Evolutionary conservation across 1,139 yeast genomes (phyloP).

Genomic region (Wickerhamomyces sp.): DNA sequence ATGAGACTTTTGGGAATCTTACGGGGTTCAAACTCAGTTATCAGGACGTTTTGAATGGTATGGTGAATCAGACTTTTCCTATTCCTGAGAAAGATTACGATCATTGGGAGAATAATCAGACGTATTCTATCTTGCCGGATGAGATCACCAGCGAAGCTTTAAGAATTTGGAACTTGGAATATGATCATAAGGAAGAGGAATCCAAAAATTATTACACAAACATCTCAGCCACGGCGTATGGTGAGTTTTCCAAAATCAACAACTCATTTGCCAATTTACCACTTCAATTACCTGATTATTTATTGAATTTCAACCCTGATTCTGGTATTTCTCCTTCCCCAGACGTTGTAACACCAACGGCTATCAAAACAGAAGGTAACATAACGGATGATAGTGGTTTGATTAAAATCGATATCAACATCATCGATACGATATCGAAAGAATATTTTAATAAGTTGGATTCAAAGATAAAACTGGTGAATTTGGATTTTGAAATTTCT

Average conservation of each 20-base stretch:
- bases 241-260: slow-evolving; percentile 33
- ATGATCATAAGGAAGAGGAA: slow-evolving; percentile 11
- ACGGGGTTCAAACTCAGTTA: slow-evolving; percentile 70
- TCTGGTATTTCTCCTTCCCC: slow-evolving; percentile 21
- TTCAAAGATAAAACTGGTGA: slow-evolving; percentile 27
- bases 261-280: slow-evolving; percentile 22
- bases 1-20: slow-evolving; percentile 59
- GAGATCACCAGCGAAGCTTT: slow-evolving; percentile 42
- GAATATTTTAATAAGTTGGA: slow-evolving; percentile 26
- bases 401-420: slow-evolving; percentile 22
- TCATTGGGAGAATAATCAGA: slow-evolving; percentile 51
- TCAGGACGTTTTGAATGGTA: slow-evolving; percentile 43
- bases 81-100: slow-evolving; percentile 37
- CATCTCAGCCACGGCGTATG: slow-evolving; percentile 45
- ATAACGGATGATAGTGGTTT: slow-evolving; percentile 25
- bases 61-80: slow-evolving; percentile 51
- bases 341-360: slow-evolving; percentile 6
- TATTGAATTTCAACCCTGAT: slow-evolving; percentile 30
- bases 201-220: slow-evolving; percentile 38
- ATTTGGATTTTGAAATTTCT: slow-evolving; percentile 25
- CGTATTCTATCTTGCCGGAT: slow-evolving; percentile 58
- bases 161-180: slow-evolving; percentile 44
- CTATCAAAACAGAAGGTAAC: slow-evolving; percentile 10
- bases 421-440: slow-evolving; percentile 23
- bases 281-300: slow-evolving; percentile 41